phyloP scores from a whole-genome alignment of 2,329 filamentous ascomycete genomes.

The Stagonosporopsis tanaceti region DNA sequence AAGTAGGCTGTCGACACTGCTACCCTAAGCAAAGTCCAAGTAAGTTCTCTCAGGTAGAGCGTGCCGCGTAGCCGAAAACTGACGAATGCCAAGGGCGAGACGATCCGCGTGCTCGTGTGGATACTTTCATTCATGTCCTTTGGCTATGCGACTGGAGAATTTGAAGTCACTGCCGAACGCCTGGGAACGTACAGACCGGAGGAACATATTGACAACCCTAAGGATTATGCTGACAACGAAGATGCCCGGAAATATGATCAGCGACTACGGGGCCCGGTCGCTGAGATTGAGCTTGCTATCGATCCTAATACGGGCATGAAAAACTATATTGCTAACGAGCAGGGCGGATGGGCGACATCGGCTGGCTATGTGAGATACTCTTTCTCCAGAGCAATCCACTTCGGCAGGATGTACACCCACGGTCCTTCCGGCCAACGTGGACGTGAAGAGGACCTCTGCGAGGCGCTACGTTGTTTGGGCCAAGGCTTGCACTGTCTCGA shows the following conservation, averaged over 20 bases:
- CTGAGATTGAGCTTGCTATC: slow-evolving; percentile 55
- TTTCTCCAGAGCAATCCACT: slow-evolving; percentile 58
- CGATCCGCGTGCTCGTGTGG: slow-evolving; percentile 63
- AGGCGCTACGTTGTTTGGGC: slow-evolving; percentile 60
- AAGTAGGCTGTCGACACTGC: slow-evolving; percentile 63
- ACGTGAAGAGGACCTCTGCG: slow-evolving; percentile 56
- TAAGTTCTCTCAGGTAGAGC: slow-evolving; percentile 21
- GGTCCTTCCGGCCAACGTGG: slow-evolving; percentile 52
- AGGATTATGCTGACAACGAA: slow-evolving; percentile 66
- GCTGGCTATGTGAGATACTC: slow-evolving; percentile 74
- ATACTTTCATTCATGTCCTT: slow-evolving; percentile 65
- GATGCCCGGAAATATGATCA: slow-evolving; percentile 85
- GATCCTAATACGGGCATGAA: slow-evolving; percentile 79
- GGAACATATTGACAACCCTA: slow-evolving; percentile 57
- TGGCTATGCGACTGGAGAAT: slow-evolving; percentile 64
- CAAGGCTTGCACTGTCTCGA: slow-evolving; percentile 63
- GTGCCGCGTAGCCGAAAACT: slow-evolving; percentile 30
- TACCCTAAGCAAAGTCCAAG: slow-evolving; percentile 60
- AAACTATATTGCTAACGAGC: slow-evolving; percentile 96
- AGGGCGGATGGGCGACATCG: slow-evolving; percentile 87
- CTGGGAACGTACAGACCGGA: slow-evolving; percentile 59
- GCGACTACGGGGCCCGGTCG: slow-evolving; percentile 81
- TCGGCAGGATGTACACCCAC: slow-evolving; percentile 57
- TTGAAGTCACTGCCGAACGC: slow-evolving; percentile 63
- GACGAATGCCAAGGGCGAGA: slow-evolving; percentile 53